Base-by-base conservation (phyloP, 1,139 yeast species). In the Pichia kudriavzevii region DNA sequence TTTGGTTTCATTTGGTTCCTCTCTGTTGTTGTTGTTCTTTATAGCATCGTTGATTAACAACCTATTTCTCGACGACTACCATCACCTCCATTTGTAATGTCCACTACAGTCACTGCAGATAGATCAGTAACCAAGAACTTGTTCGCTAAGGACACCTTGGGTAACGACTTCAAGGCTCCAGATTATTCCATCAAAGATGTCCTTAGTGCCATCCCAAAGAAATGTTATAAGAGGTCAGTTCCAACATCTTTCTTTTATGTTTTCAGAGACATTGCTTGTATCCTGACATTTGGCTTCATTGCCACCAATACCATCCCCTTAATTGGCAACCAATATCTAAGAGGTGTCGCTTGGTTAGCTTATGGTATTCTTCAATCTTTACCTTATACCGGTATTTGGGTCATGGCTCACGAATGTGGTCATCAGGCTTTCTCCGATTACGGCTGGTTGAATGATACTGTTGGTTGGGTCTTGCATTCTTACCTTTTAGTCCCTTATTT, bases 401-500 rank as follows among this genome's bases (percentile, higher is more conserved):
- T 75, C 37, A 53, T 75, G 56, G 79, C 79, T 29, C 80, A 74
- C 51, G 80, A 74, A 53, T 74, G 80, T 66, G 80, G 80, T 38
- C 80, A 74, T 52, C 74, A 69, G 50, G 79, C 79, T 11, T 74
- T 74, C 51, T 63, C 72, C 36, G 76, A 72, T 50, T 72, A 70
- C 51, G 69, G 66, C 23, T 59, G 60, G 61, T 66, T 74, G 41
- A 74, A 74, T 47, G 79, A 74, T 51, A 52, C 67, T 24, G 69
- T 72, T 34, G 80, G 80, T 31, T 74, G 79, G 79, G 56, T 72
- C 17, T 59, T 74, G 40, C 80, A 74, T 55, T 69, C 77, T 26
- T 73, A 69, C 50, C 58, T 72, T 42, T 52, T 70, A 49, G 79
- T 73, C 23, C 80, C 80, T 22, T 74, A 70, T 57, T 74, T 74